A percentile compares a stretch with the other conserved stretches of the same genome.
Conservation (phyloP, 768 basidiomycete species). For the Pleurotus giganteus region DNA sequence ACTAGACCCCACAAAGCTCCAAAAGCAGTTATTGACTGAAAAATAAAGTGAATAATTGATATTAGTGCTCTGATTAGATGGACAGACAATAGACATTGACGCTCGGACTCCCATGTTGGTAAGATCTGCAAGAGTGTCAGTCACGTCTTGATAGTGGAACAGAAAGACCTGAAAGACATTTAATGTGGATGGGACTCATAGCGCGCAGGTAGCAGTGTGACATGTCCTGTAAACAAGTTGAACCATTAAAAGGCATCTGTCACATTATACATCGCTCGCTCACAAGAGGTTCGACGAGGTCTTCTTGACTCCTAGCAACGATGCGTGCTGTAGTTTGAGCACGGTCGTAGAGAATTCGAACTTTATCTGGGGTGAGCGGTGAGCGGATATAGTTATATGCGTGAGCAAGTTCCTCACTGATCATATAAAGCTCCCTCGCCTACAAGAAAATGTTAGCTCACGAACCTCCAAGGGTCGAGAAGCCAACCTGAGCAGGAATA, state of each 20-base stretch:
- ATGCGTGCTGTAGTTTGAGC: slow-evolving; percentile 71
- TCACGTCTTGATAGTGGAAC: slow-evolving; percentile 8
- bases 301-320: slow-evolving; percentile 57
- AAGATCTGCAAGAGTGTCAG: slow-evolving; percentile 43
- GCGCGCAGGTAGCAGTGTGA: slow-evolving; percentile 83
- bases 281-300: slow-evolving; percentile 67
- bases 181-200: slow-evolving; percentile 84
- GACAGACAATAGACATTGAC: slow-evolving; percentile 78
- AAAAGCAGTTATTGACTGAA: slow-evolving; percentile 75
- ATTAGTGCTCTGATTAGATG: neutral
- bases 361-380: slow-evolving; percentile 51
- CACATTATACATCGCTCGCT: slow-evolving; percentile 15
- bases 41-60: too few species aligned
- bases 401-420: slow-evolving; percentile 45
- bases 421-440: slow-evolving; percentile 55
- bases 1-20: slow-evolving; percentile 80
- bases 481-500: slow-evolving; percentile 64
- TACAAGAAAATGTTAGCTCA: neutral
- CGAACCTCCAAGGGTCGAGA: neutral
- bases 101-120: slow-evolving; percentile 82
- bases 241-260: neutral
- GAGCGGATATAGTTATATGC: neutral
- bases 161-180: slow-evolving; percentile 41
- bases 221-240: slow-evolving; percentile 55
- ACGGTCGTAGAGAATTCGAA: slow-evolving; percentile 73